Percentiles rank a stretch among this genome's conserved stretches.
Conservation (phyloP, 148 eudicot genomes). For the Diospyros kaki region DNA sequence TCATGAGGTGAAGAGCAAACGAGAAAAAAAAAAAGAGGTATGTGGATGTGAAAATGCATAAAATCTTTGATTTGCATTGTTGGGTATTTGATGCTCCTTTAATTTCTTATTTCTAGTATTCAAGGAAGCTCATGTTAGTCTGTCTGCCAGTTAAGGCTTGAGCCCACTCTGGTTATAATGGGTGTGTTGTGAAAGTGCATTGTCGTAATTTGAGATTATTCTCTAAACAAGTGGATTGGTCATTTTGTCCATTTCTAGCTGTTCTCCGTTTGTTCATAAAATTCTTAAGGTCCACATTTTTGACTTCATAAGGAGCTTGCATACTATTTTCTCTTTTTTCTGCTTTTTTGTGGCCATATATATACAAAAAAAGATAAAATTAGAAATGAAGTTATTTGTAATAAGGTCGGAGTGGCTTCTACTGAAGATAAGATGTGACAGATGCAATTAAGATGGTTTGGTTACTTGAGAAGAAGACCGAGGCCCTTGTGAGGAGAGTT, state of each 20-base stretch:
- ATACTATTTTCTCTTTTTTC: background rate
- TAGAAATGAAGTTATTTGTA: too few relatives aligned
- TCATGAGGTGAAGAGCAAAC: conserved; percentile 98
- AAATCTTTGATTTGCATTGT: background rate
- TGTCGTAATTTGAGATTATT: background rate
- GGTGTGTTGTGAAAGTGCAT: background rate
- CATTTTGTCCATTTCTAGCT: background rate
- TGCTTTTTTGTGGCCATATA: background rate
- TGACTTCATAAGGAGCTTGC: background rate
- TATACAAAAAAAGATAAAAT: too few relatives aligned
- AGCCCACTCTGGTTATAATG: background rate
- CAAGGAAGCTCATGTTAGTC: background rate
- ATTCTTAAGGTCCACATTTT: background rate
- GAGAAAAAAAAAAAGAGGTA: conserved; percentile 98
- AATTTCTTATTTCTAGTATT: background rate
- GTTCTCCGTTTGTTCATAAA: background rate
- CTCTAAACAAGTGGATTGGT: background rate
- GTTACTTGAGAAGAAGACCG: too few relatives aligned
- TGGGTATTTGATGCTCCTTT: background rate
- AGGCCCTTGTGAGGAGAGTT: too few relatives aligned
- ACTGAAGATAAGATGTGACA: too few relatives aligned
- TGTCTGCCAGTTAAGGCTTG: background rate
- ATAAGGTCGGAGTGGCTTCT: too few relatives aligned
- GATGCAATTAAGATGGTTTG: too few relatives aligned
- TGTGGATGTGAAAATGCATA: conserved; percentile 23